Evolutionary conservation across 2,329 filamentous ascomycete species (phyloP), one percentile per base, ranked within the genome.

Genomic region (Didymella keratinophila): DNA sequence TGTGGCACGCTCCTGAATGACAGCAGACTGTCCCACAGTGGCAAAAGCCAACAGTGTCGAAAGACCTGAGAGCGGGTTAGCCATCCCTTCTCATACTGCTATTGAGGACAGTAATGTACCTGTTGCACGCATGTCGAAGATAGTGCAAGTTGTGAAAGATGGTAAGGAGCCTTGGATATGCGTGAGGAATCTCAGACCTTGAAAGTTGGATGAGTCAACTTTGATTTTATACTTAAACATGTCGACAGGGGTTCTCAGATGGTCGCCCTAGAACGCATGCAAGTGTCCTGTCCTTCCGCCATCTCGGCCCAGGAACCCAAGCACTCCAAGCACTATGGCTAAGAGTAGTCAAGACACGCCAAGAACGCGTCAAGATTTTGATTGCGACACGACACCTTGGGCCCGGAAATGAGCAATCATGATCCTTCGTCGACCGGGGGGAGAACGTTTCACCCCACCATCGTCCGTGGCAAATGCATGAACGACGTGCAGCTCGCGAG

Each of bases 271-370:
- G 25, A n/a, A 8, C 23, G 30, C 30, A 39, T 32, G 49, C n/a
- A 49, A 34, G 43, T 49, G 18, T 25, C 48, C 45, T 36, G 25
- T 51, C 25, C 9, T 46, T 48, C 44, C 55, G 45, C 44, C 49
- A 45, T 48, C 32, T 32, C 44, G 48, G 50, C 51, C 46, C 52
- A 61, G 32, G 36, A 32, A 50, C 34, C 42, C 42, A 66, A 67
- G 61, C 65, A 56, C 27, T 11, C 49, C 51, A 67, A 66, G 65
- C 65, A 66, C 60, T 61, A 60, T 45, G 34, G 63, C 65, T 56
- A 66, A 68, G 65, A 54, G 42, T 49, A 61, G 56, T 55, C 60
- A 58, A 66, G 62, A 45, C 50, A 56, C 34, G 32, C 28, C 46
- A 60, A 59, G 57, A n/a, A 37, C 27, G 44, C 16, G 16, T 41